These are phyloP conservation scores for Drechslerella stenobrocha DNA, from an alignment of 2,329 filamentous ascomycete genomes.

Conservation along the genomic window DNA sequence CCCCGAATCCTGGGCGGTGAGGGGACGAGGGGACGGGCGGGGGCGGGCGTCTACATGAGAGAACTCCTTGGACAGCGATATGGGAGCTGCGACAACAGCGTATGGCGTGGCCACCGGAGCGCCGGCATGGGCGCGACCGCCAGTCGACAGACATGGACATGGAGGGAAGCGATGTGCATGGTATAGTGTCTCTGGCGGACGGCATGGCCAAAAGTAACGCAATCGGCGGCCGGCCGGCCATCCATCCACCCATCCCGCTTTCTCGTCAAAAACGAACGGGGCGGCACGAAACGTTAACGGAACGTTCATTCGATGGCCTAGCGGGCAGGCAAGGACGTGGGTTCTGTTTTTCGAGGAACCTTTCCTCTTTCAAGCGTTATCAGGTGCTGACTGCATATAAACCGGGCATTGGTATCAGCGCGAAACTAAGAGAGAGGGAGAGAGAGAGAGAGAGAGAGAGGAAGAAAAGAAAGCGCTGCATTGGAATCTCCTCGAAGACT, in stretches of 20 bases:
- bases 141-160: neutral
- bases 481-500: too few species aligned
- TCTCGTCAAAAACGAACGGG: conserved; percentile 37
- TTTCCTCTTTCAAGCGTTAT: conserved; percentile 1
- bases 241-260: conserved; percentile 18
- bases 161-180: neutral
- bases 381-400: too few species aligned
- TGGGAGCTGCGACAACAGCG: neutral
- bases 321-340: conserved; percentile 10
- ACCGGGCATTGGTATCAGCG: too few species aligned
- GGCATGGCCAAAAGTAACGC: conserved; percentile 46
- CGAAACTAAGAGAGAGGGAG: too few species aligned
- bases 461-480: too few species aligned
- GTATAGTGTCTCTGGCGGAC: conserved; percentile 8
- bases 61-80: conserved; percentile 6
- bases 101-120: neutral
- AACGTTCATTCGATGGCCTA: conserved; percentile 36
- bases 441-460: too few species aligned
- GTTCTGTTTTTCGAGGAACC: conserved; percentile 14
- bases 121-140: neutral
- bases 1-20: neutral
- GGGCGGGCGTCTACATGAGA: conserved; percentile 2
- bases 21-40: neutral
- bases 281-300: conserved; percentile 46
- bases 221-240: conserved; percentile 14